Percentiles rank a stretch among this genome's conserved stretches.
Conservation (phyloP, 305 asterid species). For the Petunia hybrid region DNA sequence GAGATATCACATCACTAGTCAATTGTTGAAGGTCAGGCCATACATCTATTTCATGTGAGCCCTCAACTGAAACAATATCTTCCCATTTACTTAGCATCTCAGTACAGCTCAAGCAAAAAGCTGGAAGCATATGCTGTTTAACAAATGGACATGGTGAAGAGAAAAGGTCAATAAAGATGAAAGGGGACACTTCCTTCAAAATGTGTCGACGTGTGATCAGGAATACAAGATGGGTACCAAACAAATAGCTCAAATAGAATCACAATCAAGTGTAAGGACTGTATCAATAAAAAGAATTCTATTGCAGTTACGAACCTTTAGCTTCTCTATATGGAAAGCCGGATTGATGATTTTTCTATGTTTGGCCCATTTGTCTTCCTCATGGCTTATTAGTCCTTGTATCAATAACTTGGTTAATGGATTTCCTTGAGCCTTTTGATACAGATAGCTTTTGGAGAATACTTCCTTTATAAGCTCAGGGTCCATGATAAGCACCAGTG, state of each 20-base stretch:
- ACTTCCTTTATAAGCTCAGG: slow-evolving; percentile 52
- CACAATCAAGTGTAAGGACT: background rate
- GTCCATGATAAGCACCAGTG: slow-evolving; percentile 45
- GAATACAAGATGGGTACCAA: background rate
- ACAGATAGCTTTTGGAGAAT: slow-evolving; percentile 37
- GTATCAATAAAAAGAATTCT: background rate
- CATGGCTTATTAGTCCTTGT: slow-evolving; percentile 37
- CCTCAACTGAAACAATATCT: slow-evolving; percentile 21
- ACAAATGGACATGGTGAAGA: slow-evolving; percentile 31
- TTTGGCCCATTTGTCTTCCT: slow-evolving; percentile 54
- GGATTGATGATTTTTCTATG: slow-evolving; percentile 52
- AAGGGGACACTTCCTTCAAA: slow-evolving; percentile 27
- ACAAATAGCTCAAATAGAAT: background rate
- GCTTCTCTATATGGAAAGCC: slow-evolving; percentile 51
- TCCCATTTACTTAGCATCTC: slow-evolving; percentile 57
- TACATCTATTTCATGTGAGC: slow-evolving; percentile 45
- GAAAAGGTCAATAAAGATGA: slow-evolving; percentile 16
- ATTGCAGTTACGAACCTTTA: slow-evolving; percentile 47
- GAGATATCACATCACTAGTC: slow-evolving; percentile 55
- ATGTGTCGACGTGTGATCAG: background rate
- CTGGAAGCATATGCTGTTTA: slow-evolving; percentile 50
- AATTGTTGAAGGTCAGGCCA: slow-evolving; percentile 53
- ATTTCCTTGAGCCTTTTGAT: slow-evolving; percentile 42
- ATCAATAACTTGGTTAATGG: slow-evolving; percentile 41
- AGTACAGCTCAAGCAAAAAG: slow-evolving; percentile 47